Evolutionary conservation across 1,139 yeast species (phyloP).

Genomic region (Taphrina flavorubra): DNA sequence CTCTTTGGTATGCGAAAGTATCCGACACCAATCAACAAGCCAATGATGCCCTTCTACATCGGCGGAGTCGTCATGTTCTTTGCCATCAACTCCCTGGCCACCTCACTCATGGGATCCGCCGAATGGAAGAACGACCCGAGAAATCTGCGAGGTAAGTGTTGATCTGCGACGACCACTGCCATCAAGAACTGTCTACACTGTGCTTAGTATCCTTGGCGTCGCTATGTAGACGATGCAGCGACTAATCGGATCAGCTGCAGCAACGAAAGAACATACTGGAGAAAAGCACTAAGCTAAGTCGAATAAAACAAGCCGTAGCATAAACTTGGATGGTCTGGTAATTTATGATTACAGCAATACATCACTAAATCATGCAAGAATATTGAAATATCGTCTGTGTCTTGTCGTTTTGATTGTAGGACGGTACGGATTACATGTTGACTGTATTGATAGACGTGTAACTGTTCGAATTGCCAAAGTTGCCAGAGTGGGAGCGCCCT

Average conservation of each 20-base stretch:
- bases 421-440: too few species aligned
- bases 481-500: background rate
- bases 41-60: conserved; percentile 66
- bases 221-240: background rate
- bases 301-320: too few species aligned
- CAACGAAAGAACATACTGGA: conserved; percentile 6
- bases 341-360: too few species aligned
- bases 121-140: conserved; percentile 74
- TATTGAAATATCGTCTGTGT: too few species aligned
- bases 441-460: too few species aligned
- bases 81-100: conserved; percentile 61
- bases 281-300: conserved; percentile 4
- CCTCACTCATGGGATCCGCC: conserved; percentile 57
- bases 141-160: conserved; percentile 57
- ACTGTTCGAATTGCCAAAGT: too few species aligned
- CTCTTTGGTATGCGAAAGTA: conserved; percentile 48
- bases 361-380: too few species aligned
- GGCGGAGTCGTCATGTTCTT: conserved; percentile 63
- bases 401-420: too few species aligned
- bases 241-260: conserved; percentile 1
- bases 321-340: too few species aligned
- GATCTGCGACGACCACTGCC: background rate
- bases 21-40: conserved; percentile 60
- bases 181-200: too few species aligned
- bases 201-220: too few species aligned